A percentile compares a stretch with the other conserved stretches of the same genome.
These are phyloP conservation scores for Vitis hybrid DNA, from an alignment of 177 flowering plant species.

Conservation along the genomic window DNA sequence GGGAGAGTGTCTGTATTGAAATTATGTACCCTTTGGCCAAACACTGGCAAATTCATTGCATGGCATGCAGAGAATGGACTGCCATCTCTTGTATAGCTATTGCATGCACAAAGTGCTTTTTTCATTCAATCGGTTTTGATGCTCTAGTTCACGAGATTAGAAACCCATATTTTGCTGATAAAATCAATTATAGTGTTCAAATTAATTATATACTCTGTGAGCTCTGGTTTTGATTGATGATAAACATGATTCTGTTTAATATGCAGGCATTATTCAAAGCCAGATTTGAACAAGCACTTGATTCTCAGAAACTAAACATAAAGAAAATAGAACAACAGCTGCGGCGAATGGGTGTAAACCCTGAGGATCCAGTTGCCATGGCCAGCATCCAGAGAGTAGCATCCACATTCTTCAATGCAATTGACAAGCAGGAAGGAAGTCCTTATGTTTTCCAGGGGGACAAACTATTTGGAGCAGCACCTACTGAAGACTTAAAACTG, in stretches of 20 bases:
- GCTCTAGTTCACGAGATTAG: neutral
- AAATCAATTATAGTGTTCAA: neutral
- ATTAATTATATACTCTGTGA: neutral
- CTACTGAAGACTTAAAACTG: conserved; percentile 23
- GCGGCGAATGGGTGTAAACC: conserved; percentile 81
- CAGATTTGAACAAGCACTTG: conserved; percentile 97
- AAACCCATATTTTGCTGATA: neutral
- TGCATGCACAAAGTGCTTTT: neutral
- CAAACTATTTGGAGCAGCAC: conserved; percentile 25
- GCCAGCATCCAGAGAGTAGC: conserved; percentile 97
- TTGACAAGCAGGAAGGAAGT: conserved; percentile 85
- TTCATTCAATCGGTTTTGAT: neutral
- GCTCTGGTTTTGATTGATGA: neutral
- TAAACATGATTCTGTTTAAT: neutral
- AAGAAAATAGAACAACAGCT: conserved; percentile 91
- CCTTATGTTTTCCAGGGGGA: conserved; percentile 83
- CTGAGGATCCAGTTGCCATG: conserved; percentile 96
- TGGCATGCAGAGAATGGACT: neutral
- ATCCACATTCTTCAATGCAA: conserved; percentile 96
- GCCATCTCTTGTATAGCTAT: neutral
- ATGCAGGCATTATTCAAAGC: conserved; percentile 96
- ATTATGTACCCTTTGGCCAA: too few relatives aligned
- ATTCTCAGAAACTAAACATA: conserved; percentile 91
- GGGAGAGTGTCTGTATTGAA: too few relatives aligned
- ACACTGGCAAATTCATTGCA: too few relatives aligned